Percentiles rank a stretch among this genome's conserved stretches.
Conservation (phyloP, 2,329 filamentous ascomycete species). For the Lecanicillium sp. region DNA sequence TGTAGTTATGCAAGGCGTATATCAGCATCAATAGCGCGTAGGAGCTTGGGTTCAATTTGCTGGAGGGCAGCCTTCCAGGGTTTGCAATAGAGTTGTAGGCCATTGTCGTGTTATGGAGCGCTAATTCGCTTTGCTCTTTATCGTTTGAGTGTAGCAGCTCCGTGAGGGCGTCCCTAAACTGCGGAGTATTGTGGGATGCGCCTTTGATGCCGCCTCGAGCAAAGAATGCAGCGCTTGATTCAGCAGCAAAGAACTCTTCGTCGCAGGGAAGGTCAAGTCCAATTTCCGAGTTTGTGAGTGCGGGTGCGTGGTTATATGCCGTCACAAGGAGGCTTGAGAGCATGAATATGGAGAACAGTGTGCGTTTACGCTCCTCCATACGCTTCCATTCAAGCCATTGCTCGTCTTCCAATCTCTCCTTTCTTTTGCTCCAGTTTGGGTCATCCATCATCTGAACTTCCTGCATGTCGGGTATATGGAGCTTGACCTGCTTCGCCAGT, state of each 20-base stretch:
- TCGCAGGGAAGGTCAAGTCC: constrained; percentile 83
- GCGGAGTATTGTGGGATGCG: constrained; percentile 61
- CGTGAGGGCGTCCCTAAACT: constrained; percentile 76
- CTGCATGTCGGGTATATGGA: constrained; percentile 36
- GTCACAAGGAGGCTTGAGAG: constrained; percentile 86
- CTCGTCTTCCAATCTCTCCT: constrained; percentile 46
- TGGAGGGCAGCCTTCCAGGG: constrained; percentile 43
- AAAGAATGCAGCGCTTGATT: constrained; percentile 74
- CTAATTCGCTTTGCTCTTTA: constrained; percentile 41
- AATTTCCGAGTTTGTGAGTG: constrained; percentile 90
- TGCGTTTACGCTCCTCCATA: constrained; percentile 84
- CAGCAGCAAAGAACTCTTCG: constrained; percentile 81
- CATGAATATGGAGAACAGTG: constrained; percentile 83
- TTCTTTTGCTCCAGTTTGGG: constrained; percentile 35
- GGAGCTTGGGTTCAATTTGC: constrained; percentile 71
- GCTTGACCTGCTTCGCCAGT: constrained; percentile 42
- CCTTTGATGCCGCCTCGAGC: constrained; percentile 64
- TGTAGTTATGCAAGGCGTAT: constrained; percentile 93
- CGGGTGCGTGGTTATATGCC: constrained; percentile 86
- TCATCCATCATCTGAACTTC: constrained; percentile 52
- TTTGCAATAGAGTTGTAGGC: constrained; percentile 12
- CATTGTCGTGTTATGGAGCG: constrained; percentile 31
- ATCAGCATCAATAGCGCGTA: constrained; percentile 90
- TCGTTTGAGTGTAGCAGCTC: constrained; percentile 72
- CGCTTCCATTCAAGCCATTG: constrained; percentile 88